These are phyloP conservation scores for Stephanodiscus minutulus DNA, from an alignment of 108 stramenopile species.

Conservation along the genomic window DNA sequence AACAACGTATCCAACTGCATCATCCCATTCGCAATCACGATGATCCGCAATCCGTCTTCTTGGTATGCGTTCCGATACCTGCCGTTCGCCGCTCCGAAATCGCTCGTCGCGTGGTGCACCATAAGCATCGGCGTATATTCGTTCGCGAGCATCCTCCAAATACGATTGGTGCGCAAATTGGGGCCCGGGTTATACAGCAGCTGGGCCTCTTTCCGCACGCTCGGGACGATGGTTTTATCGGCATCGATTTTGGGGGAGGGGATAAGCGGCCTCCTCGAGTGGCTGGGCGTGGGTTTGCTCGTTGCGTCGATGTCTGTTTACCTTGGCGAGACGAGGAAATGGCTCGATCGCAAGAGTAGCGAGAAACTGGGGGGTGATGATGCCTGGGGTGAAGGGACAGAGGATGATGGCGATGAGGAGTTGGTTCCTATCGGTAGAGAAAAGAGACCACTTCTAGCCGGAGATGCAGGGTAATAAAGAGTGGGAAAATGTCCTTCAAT, in stretches of 20 bases:
- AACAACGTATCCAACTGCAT: constrained; percentile 29
- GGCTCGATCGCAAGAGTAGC: constrained; percentile 7
- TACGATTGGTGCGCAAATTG: constrained; percentile 16
- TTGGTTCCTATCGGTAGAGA: constrained; percentile 13
- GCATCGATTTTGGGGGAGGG: constrained; percentile 14
- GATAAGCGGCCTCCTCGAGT: constrained; percentile 14
- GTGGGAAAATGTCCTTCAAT: too few species aligned
- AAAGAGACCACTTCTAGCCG: neutral
- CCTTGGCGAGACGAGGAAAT: constrained; percentile 12
- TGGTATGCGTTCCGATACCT: constrained; percentile 24
- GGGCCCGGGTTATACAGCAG: constrained; percentile 18
- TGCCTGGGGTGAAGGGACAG: neutral
- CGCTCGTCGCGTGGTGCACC: constrained; percentile 16
- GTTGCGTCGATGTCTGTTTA: constrained; percentile 16
- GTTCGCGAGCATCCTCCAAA: constrained; percentile 7
- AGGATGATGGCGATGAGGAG: neutral
- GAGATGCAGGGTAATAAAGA: too few species aligned
- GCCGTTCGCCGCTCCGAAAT: neutral
- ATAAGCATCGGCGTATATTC: constrained; percentile 9
- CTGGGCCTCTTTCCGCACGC: constrained; percentile 14
- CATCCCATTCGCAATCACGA: constrained; percentile 17
- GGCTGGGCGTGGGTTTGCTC: constrained; percentile 20
- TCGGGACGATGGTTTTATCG: constrained; percentile 19
- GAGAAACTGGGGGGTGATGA: neutral
- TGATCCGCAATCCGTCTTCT: constrained; percentile 9